Evolutionary conservation across 2,329 filamentous ascomycete genomes (phyloP).

Genomic region (Trichophyton schoenleinii): DNA sequence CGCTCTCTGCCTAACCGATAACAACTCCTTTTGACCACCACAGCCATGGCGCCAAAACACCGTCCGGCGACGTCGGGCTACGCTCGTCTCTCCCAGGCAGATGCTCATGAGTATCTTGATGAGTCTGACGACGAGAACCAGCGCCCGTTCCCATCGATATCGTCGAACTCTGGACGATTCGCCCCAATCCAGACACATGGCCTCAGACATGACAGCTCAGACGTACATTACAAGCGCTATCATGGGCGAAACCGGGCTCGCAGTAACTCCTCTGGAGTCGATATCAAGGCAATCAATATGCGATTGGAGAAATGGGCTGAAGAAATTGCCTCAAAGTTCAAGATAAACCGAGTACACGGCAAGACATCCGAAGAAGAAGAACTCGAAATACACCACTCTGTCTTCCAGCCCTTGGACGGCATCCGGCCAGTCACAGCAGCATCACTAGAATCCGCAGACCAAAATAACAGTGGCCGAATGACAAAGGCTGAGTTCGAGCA

Average conservation of each 20-base stretch:
- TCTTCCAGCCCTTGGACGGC: slow-evolving; percentile 87
- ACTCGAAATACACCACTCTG: slow-evolving; percentile 91
- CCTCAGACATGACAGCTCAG: slow-evolving; percentile 39
- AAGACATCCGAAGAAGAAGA: slow-evolving; percentile 67
- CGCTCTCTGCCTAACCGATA: neutral
- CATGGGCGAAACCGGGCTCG: slow-evolving; percentile 37
- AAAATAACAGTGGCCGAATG: slow-evolving; percentile 48
- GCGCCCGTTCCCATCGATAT: slow-evolving; percentile 40
- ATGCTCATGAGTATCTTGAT: slow-evolving; percentile 43
- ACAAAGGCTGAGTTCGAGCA: slow-evolving; percentile 72
- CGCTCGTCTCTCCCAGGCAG: slow-evolving; percentile 71
- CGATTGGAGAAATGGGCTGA: slow-evolving; percentile 92
- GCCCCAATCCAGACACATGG: slow-evolving; percentile 42
- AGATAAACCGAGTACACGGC: slow-evolving; percentile 64
- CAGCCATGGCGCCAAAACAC: slow-evolving; percentile 29
- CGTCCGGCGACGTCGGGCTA: slow-evolving; percentile 69
- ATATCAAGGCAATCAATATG: slow-evolving; percentile 96
- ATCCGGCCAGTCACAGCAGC: slow-evolving; percentile 68
- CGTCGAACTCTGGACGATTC: slow-evolving; percentile 48
- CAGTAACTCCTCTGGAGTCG: slow-evolving; percentile 74
- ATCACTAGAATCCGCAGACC: slow-evolving; percentile 44
- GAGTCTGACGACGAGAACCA: slow-evolving; percentile 53
- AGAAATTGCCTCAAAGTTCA: slow-evolving; percentile 95
- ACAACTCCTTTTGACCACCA: neutral
- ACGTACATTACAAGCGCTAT: slow-evolving; percentile 31